Evolutionary conservation across 2,329 filamentous ascomycete species (phyloP), one percentile per base, ranked within the genome.

Genomic region (Fusarium vanettenii): DNA sequence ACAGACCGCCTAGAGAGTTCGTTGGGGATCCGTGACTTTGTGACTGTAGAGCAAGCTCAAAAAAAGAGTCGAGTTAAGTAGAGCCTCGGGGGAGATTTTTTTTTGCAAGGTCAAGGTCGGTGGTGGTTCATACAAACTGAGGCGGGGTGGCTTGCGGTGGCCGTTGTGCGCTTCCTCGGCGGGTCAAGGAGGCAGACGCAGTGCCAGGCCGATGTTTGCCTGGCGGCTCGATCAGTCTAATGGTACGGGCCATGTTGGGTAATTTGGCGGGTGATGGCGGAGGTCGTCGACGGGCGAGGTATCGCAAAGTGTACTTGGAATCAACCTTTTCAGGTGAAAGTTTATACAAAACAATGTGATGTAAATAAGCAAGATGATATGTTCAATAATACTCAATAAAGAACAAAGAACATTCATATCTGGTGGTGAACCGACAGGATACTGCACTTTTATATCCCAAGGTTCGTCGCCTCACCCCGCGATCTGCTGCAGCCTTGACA

Each of bases 401-500:
- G 22, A 16, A 60, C 27, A 31, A 33, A 43, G 31, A 45, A 29
- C 20, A n/a, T 60, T 55, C 0, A 20, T 55, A 6, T 11, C 16
- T 20, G 13, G 37, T 16, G 50, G 6, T 22, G 25, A 25, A 37
- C 37, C 31, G 56, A 45, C 25, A 22, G 60, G 37, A 20, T 14
- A 33, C 9, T 35, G 33, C 45, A 13, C 55, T 60, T 69, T 72
- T 74, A 52, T 72, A 73, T 48, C 37, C 60, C 50, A 45, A 52
- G 33, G 31, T 16, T n/a, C 37, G 16, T 57, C 20, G 14, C 22
- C 20, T 8, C 50, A 27, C 37, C 57, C 60, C 59, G 60, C 59
- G 63, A 72, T 69, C 60, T 61, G 45, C 57, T 41, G 57, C 39
- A 68, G 52, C 37, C 25, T 29, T 56, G 39, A 67, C 41, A 35